phyloP scores from a whole-genome alignment of 2,329 filamentous ascomycete genomes.

The Fusarium dlaminii region DNA sequence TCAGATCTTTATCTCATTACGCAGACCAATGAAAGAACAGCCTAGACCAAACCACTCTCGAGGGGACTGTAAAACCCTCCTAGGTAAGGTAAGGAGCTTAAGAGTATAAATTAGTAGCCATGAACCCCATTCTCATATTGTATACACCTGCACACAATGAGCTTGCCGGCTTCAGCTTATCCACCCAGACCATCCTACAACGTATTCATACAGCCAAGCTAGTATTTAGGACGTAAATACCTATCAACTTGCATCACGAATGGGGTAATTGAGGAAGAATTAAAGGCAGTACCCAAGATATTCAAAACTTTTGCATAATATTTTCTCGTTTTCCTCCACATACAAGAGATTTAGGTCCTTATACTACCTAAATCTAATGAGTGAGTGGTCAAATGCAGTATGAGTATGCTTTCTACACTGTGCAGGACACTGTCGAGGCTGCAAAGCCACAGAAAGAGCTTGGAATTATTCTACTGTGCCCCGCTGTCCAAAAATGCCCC shows the following conservation, averaged over 20 bases:
- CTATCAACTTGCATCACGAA: not conserved
- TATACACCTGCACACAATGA: not conserved
- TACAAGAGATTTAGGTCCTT: no score
- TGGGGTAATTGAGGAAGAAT: not conserved
- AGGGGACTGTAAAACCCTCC: not conserved
- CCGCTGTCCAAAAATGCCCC: conserved; percentile 46
- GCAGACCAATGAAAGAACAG: not conserved
- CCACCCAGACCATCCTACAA: not conserved
- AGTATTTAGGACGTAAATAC: not conserved
- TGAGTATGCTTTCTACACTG: not conserved
- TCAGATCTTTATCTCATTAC: not conserved
- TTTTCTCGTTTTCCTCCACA: not conserved
- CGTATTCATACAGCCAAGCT: not conserved
- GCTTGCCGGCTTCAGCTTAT: not conserved
- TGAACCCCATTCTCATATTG: not conserved
- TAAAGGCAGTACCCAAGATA: not conserved
- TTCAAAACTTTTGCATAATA: not conserved
- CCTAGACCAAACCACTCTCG: not conserved
- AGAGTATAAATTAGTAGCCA: not conserved
- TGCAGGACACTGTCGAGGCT: conserved; percentile 25
- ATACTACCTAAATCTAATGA: not conserved
- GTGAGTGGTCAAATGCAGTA: not conserved
- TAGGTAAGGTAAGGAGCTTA: not conserved
- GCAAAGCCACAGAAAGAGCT: conserved; percentile 29
- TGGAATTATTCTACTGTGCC: conserved; percentile 31